Conservation (phyloP, 129 eudicot genomes). For the Flaveria robusta region DNA sequence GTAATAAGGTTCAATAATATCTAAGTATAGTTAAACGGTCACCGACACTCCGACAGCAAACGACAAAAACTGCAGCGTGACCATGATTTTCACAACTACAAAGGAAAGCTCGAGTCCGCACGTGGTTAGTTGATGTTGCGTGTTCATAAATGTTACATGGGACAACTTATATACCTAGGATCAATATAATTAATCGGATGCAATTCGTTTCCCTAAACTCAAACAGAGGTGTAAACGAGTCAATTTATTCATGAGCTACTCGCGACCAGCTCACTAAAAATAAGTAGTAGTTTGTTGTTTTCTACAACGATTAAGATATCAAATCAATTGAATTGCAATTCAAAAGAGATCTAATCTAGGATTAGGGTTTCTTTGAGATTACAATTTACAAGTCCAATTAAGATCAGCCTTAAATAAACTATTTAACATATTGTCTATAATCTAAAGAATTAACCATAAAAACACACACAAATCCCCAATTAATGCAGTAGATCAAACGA, state of each 20-base stretch:
- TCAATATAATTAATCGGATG: neutral
- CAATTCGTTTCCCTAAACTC: neutral
- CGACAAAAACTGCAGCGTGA: neutral
- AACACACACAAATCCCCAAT: neutral
- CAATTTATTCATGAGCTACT: too few species aligned
- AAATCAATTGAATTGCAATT: neutral
- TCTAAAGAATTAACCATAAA: neutral
- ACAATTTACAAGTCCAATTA: neutral
- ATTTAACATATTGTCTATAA: neutral
- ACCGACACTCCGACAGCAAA: neutral
- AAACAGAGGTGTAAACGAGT: neutral
- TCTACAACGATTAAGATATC: too few species aligned
- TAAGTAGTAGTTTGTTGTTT: too few species aligned
- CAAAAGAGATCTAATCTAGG: neutral
- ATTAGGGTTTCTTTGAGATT: neutral
- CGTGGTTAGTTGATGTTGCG: constrained; percentile 4
- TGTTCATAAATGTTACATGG: neutral
- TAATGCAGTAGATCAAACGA: too few species aligned
- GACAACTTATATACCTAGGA: neutral
- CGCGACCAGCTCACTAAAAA: neutral
- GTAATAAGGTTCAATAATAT: neutral
- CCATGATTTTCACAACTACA: neutral
- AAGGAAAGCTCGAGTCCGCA: neutral
- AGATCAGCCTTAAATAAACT: neutral
- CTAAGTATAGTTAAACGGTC: neutral